phyloP scores from a whole-genome alignment of 2,329 filamentous ascomycete species.

The Alternaria hordeiaustralica region DNA sequence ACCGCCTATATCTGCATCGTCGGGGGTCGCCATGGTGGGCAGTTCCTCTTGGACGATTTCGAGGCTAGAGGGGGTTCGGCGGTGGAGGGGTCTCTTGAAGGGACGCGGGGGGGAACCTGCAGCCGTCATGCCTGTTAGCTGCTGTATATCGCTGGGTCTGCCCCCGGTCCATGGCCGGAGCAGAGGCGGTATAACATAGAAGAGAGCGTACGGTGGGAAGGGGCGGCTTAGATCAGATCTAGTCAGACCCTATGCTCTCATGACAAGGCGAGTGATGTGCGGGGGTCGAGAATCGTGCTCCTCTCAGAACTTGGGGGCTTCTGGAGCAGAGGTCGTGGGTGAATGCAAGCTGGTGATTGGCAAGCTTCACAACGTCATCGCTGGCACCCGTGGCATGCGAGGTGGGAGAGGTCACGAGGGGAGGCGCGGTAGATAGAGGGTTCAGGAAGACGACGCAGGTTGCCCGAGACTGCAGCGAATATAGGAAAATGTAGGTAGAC shows the following conservation, averaged over 20 bases:
- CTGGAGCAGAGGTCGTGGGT: constrained; percentile 30
- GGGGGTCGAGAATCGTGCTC: constrained; percentile 11
- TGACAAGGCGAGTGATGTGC: constrained; percentile 32
- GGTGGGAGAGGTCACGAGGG: constrained; percentile 14
- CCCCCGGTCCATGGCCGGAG: constrained; percentile 11
- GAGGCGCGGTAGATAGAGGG: not conserved
- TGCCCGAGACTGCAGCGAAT: not conserved
- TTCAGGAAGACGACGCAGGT: not conserved
- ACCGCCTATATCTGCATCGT: constrained; percentile 15
- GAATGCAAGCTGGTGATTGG: constrained; percentile 40
- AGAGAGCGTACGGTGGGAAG: constrained; percentile 28
- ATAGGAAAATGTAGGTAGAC: not conserved
- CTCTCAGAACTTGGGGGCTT: constrained; percentile 1
- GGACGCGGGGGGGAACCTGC: constrained; percentile 36
- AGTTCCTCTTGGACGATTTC: constrained; percentile 40
- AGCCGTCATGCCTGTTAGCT: constrained; percentile 41
- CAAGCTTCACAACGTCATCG: constrained; percentile 29
- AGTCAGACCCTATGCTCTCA: constrained; percentile 31
- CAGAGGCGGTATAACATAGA: constrained; percentile 6
- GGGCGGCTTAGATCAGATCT: constrained; percentile 13
- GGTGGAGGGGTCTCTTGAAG: constrained; percentile 32
- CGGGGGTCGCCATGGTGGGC: constrained; percentile 36
- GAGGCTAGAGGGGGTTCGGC: constrained; percentile 38
- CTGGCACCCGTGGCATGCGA: constrained; percentile 5
- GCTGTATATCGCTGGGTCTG: constrained; percentile 8